Base-by-base conservation (phyloP, 2,329 filamentous ascomycete species). In the Scorias spongiosa region DNA sequence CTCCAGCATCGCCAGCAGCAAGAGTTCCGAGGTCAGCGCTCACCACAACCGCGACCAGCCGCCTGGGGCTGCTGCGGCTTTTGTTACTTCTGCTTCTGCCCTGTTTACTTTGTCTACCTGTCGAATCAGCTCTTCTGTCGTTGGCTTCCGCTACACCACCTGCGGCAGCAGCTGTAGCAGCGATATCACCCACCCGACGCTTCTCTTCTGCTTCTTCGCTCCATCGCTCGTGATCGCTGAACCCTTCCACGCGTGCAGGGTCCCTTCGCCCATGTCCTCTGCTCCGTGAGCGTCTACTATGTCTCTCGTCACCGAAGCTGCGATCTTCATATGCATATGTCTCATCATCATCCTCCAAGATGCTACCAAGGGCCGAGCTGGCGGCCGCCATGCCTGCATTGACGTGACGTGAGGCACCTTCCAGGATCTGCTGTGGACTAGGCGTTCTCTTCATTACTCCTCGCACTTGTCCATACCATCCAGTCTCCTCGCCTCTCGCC, bases 391-490 rank as follows among this genome's bases (percentile, higher is more conserved):
- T 74, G 12, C 87, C 84, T 1, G 86, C 85, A 12, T 76, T 80
- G 29, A 94, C 81, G 46, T 79, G 81, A 65, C 81, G 85, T 58
- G 82, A 82, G 10, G 88, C 87, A 20, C 76, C 80, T 58, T 91
- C 84, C 51, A 93, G 79, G 54, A 94, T 76, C 62, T 94, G 86
- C 62, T 93, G 84, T 12, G 88, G 86, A 60, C 84, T 91, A 14
- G 87, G 81, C 2, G 85, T 87, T 54, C 85, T 77, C 56, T 84
- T 75, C 59, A 94, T 71, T 41, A 83, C 85, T 54, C 81, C 84
- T 36, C 84, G 82, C 71, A 93, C 80, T 50, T 84, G 80, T 10
- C 54, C 52, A 28, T 55, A 49, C 46, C 56, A 58, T 10, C 50
- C 52, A 40, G 46, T 41, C n/a, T 55, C 50, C 9, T 49, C 38